Percentiles rank a stretch among this genome's conserved stretches.
Conservation (phyloP, 345 rosid species). For the Sisymbrium irio region DNA sequence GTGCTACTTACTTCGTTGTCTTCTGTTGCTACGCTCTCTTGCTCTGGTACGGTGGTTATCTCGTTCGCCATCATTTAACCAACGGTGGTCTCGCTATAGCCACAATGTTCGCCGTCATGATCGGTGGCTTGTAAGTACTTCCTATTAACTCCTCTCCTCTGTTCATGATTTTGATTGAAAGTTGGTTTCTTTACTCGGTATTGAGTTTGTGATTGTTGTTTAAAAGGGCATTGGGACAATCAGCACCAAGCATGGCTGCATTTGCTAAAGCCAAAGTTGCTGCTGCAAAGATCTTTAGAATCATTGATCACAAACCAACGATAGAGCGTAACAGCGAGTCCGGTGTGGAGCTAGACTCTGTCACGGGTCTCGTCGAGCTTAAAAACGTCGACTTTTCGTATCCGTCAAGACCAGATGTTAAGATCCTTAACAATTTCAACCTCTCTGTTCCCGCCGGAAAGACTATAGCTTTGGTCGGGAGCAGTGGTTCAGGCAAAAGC, state of each 20-base stretch:
- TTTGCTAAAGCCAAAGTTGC: constrained; percentile 93
- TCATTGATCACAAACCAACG: constrained; percentile 77
- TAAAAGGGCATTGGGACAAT: constrained; percentile 79
- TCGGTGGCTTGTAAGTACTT: constrained; percentile 87
- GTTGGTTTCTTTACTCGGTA: neutral
- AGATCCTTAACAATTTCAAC: constrained; percentile 65
- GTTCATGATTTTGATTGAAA: neutral
- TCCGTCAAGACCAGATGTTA: constrained; percentile 85
- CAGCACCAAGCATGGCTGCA: constrained; percentile 92
- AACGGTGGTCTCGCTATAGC: constrained; percentile 95
- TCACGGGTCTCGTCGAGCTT: constrained; percentile 76
- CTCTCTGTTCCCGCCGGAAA: constrained; percentile 92
- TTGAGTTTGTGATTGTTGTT: constrained; percentile 5
- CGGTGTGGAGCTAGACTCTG: constrained; percentile 62
- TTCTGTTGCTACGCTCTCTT: constrained; percentile 92
- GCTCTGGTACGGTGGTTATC: constrained; percentile 95
- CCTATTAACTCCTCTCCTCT: constrained; percentile 1
- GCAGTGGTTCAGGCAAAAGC: constrained; percentile 99
- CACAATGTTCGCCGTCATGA: constrained; percentile 97
- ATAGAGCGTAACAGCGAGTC: constrained; percentile 65
- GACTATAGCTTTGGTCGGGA: constrained; percentile 95
- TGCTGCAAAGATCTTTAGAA: constrained; percentile 81
- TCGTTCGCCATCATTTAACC: constrained; percentile 86
- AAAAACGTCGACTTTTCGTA: constrained; percentile 82
- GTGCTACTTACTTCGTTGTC: constrained; percentile 95